phyloP scores from a whole-genome alignment of 257 asterid species.

The Eustoma russellianum region DNA sequence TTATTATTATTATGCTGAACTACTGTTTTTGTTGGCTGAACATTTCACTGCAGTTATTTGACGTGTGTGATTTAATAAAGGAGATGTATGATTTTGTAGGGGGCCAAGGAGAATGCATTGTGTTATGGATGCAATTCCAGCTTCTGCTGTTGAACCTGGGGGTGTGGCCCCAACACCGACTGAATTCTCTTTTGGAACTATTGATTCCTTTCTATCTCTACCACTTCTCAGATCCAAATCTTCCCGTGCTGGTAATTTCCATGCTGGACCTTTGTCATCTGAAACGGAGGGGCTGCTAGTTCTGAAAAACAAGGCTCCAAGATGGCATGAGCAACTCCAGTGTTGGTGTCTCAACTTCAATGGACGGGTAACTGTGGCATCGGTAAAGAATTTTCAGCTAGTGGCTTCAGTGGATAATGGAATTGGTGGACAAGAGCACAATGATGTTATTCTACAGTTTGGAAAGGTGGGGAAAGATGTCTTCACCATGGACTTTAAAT shows the following conservation, averaged over 20 bases:
- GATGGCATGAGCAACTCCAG: slow-evolving; percentile 99
- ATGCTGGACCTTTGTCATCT: slow-evolving; percentile 32
- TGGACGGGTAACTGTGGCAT: slow-evolving; percentile 94
- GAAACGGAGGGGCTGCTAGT: slow-evolving; percentile 47
- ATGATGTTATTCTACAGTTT: slow-evolving; percentile 74
- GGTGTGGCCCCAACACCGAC: slow-evolving; percentile 92
- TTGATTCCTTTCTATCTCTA: slow-evolving; percentile 69
- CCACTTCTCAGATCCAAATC: slow-evolving; percentile 83
- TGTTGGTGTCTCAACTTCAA: slow-evolving; percentile 97
- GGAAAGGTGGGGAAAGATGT: slow-evolving; percentile 92
- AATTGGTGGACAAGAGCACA: slow-evolving; percentile 41
- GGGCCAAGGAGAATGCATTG: slow-evolving; percentile 99
- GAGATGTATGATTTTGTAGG: slow-evolving; percentile 24
- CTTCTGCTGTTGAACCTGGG: slow-evolving; percentile 57
- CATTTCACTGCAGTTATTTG: background rate
- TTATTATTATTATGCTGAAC: background rate
- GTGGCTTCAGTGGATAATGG: slow-evolving; percentile 54
- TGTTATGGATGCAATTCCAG: slow-evolving; percentile 70
- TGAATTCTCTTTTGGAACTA: slow-evolving; percentile 49
- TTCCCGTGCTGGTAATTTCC: slow-evolving; percentile 46
- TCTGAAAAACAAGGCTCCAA: slow-evolving; percentile 83
- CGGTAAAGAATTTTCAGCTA: slow-evolving; percentile 91
- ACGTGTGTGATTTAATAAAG: slow-evolving; percentile 5
- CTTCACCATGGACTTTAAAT: slow-evolving; percentile 91
- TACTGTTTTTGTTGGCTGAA: background rate